Evolutionary conservation across 164 flowering plant species (phyloP), one percentile per base, ranked within the genome.

Genomic region (Magnolia kwangsiensis): DNA sequence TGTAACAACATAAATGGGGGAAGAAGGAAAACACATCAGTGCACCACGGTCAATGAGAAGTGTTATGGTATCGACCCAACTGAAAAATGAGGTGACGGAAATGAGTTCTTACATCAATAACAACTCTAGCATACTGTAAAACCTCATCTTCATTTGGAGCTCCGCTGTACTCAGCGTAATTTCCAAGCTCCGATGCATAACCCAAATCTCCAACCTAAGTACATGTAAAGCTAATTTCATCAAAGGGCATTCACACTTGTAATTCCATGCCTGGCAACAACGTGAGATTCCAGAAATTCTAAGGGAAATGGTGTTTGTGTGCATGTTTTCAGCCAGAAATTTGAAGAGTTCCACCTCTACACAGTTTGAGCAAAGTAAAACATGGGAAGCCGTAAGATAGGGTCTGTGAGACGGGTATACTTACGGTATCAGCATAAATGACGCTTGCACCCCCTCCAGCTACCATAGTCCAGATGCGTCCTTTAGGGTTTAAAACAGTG

Each of bases 401-500:
- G 69, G n/a, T 45, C 21, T 1, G 23, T 23, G 45, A 74, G 29
- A 67, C 19, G 59, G 8, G 14, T 72, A 37, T n/a, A 80, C 92
- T 83, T 76, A 94, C 98, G 37, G 98, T 92, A 76, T 92, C 98
- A 16, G 98, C 97, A 87, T 94, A 94, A 63, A 94, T 94, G 7
- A 94, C 97, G 84, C 97, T 94, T 13, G 97, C 97, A 77, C 98
- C 97, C 67, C 98, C 98, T 83, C 98, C 98, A 80, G 98, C 98
- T 14, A 94, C 98, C 98, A 94, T 94, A 0, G 98, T 94, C 98
- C 98, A 94, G 63, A 92, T 91, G 65, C 97, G 90, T 74, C 98
- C 97, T 83, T 89, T 92, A 24, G 96, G 96, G 81, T 94, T 94
- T 85, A 94, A 79, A 63, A 94, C 93, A 27, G 97, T 90, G 78